Evolutionary conservation across 768 basidiomycete genomes (phyloP).

Genomic region (Tricholoma saponaceum): DNA sequence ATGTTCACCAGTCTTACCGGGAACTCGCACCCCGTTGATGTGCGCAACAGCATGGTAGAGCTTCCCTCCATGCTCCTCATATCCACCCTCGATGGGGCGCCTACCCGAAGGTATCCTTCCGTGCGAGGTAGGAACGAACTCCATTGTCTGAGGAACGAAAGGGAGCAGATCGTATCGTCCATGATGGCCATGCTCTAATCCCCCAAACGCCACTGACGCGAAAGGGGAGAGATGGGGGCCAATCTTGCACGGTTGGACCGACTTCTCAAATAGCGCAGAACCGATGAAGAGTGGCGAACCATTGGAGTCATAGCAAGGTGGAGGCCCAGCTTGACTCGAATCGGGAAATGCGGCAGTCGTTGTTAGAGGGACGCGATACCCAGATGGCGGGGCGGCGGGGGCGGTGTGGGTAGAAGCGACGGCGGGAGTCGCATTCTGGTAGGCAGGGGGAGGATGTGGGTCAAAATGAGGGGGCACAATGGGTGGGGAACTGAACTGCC

Average conservation of each 20-base stretch:
- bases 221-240: conserved; percentile 49
- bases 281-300: conserved; percentile 68
- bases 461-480: conserved; percentile 15
- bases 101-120: conserved; percentile 58
- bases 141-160: conserved; percentile 64
- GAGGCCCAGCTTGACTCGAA: conserved; percentile 35
- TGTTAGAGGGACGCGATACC: conserved; percentile 57
- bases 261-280: conserved; percentile 61
- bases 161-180: conserved; percentile 77
- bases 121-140: conserved; percentile 60
- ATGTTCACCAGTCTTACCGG: conserved; percentile 72
- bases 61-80: conserved; percentile 63
- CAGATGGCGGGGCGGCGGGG: conserved; percentile 49
- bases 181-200: conserved; percentile 51
- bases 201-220: conserved; percentile 60
- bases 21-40: conserved; percentile 53
- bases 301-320: conserved; percentile 56
- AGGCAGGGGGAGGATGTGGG: conserved; percentile 7
- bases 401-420: conserved; percentile 4
- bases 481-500: conserved; percentile 19
- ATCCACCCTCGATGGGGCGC: conserved; percentile 66
- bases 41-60: conserved; percentile 64
- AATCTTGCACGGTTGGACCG: conserved; percentile 85
- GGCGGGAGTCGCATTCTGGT: conserved; percentile 2
- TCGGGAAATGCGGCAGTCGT: conserved; percentile 42